Evolutionary conservation across 2,329 filamentous ascomycete species (phyloP), one percentile per base, ranked within the genome.

Genomic region (Ophiostoma populinum): DNA sequence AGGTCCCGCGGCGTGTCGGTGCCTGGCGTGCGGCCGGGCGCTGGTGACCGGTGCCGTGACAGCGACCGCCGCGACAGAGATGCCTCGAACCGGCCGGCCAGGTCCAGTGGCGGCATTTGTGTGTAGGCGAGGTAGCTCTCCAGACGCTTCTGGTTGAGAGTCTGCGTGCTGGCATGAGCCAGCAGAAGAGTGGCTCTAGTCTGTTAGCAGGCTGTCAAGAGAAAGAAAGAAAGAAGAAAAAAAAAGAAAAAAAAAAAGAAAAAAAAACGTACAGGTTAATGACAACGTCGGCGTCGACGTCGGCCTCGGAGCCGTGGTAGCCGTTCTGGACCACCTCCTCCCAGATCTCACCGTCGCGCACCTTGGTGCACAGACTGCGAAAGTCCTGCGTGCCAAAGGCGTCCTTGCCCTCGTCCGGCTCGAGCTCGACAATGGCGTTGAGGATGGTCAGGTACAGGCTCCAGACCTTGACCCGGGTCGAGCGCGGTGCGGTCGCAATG

Each of bases 251-350:
- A 31, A n/a, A 6, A 13, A 29, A n/a, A n/a, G 11, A 21, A 10
- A 27, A 4, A 7, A 25, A 38, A 21, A 55, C 74, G 57, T 57
- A 85, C 78, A 92, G 55, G 48, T 86, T 87, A 41, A 87, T 80
- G 18, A 98, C 83, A 7, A 98, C 87, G 49, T 98, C 90, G 2
- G 83, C 75, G 55, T 98, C 90, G 10, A 95, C 83, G 43, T 86
- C 81, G 13, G 81, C 85, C 55, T 95, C 87, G 33, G 76, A 65
- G 18, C 85, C 85, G 46, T 80, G 76, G 55, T 95, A 95, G 6
- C 87, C 87, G 50, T 82, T 75, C 46, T 70, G 68, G 38, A 92
- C 78, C 2, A 95, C 80, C 44, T 92, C 81, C 44, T 94, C 83
- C 90, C 90, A 98, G n/a, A 95, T 69, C 30, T 75, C 72, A 38